Evolutionary conservation across 257 asterid genomes (phyloP).

Genomic region (Nicotiana otophora): DNA sequence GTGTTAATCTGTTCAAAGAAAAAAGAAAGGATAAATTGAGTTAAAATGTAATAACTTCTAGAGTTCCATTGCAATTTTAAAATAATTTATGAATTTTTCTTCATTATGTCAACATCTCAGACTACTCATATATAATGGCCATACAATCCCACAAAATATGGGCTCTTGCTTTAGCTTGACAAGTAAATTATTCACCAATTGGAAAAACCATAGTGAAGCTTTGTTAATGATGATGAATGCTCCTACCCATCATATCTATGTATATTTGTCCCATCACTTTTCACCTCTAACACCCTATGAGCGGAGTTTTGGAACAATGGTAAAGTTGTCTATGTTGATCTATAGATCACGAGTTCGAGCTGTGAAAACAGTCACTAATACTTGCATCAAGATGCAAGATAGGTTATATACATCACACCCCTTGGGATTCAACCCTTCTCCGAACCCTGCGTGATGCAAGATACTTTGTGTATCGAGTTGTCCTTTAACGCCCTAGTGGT

Average conservation of each 20-base stretch:
- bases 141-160: conserved; percentile 1
- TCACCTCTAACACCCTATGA: background rate
- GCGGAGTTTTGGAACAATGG: too few relatives aligned
- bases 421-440: too few relatives aligned
- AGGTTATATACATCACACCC: too few relatives aligned
- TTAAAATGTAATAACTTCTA: background rate
- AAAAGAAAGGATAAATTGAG: background rate
- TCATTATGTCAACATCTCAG: background rate
- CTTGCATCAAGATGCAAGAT: too few relatives aligned
- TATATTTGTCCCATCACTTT: background rate
- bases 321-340: too few relatives aligned
- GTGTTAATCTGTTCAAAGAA: background rate
- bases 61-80: background rate
- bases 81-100: background rate
- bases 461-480: too few relatives aligned
- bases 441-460: fast-evolving
- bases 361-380: too few relatives aligned
- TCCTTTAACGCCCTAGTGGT: too few relatives aligned
- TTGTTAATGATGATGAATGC: conserved; percentile 17
- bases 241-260: conserved; percentile 17
- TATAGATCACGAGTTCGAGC: too few relatives aligned
- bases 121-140: background rate
- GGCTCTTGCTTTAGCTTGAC: conserved; percentile 7
- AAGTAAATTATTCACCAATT: background rate
- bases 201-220: conserved; percentile 8